Conservation (phyloP, 2,329 filamentous ascomycete genomes). For the Trichophaea hybrida region DNA sequence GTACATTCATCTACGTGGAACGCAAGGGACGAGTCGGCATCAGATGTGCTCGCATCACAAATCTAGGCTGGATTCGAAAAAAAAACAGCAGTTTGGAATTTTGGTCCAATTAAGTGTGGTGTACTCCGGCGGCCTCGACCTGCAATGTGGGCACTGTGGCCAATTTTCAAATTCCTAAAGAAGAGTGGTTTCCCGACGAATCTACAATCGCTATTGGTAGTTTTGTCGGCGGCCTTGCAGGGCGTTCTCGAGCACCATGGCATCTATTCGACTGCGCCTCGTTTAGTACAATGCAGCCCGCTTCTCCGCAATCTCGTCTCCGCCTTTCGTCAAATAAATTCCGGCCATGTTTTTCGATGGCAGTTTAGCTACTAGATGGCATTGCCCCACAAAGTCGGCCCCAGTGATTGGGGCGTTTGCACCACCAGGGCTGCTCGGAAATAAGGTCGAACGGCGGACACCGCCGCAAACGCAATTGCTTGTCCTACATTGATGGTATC, state of each 20-base stretch:
- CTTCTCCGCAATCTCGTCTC: not conserved
- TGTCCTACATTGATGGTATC: too few relatives aligned
- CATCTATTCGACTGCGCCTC: not conserved
- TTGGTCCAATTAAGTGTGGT: not conserved
- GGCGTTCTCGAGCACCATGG: not conserved
- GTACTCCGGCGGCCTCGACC: not conserved
- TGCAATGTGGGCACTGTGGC: not conserved
- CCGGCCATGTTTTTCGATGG: not conserved
- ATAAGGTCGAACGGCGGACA: too few relatives aligned
- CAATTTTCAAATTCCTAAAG: not conserved
- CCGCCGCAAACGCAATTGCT: too few relatives aligned
- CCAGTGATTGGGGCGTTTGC: too few relatives aligned
- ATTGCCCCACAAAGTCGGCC: too few relatives aligned
- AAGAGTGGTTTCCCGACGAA: not conserved
- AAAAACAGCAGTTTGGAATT: not conserved
- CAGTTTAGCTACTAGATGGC: too few relatives aligned
- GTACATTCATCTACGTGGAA: not conserved
- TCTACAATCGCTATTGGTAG: not conserved
- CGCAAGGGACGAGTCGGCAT: not conserved
- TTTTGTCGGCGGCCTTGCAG: not conserved
- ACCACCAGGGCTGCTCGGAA: too few relatives aligned
- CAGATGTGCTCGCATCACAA: not conserved
- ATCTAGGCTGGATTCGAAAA: not conserved
- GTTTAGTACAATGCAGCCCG: not conserved
- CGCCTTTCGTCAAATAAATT: not conserved